Base-by-base conservation (phyloP, 2,329 filamentous ascomycete species). In the Fusarium dlaminii region DNA sequence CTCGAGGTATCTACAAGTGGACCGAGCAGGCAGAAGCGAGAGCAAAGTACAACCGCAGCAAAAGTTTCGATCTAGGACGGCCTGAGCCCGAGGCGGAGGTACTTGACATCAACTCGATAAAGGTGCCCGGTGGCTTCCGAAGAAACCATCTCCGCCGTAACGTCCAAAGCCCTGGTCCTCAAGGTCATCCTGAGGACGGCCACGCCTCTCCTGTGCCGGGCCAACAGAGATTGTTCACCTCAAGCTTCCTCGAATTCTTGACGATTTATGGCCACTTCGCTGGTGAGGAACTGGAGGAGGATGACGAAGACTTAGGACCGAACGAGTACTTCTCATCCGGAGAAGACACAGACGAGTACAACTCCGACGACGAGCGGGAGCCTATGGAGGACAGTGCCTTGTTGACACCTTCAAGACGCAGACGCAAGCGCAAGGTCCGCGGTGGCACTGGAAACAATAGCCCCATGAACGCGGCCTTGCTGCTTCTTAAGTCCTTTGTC, bases 211-310 rank as follows among this genome's bases (percentile, higher is more conserved):
- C 83, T 18, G 70, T 67, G 20, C 73, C 71, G 2, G 73, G 78
- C 22, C 79, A 78, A 80, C 80, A 79, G 77, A 90, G 90, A 70
- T 86, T 97, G 37, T 91, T 98, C 66, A 98, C 96, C 1, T 95
- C 89, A 75, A 99, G 93, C 83, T 99, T 99, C 81, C 89, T 99
- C 68, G 97, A 99, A 81, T 99, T 99, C 78, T 82, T 99, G 57
- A 95, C 94, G 13, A 89, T 99, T 36, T 99, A 98, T 78, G 96
- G 96, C 8, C 96, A 99, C 84, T 99, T 99, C 81, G 96, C 96
- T 5, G 96, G 96, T 83, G 96, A 99, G 83, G 93, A 98, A 80
- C 88, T 99, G 18, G 95, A 98, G 81, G 96, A 99, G 82, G 96
- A 98, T 77, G 96, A 98, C 77, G 96, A 98, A 82, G 94, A 91